Percentiles rank a stretch among this genome's conserved stretches.
Conservation (phyloP, 2,329 filamentous ascomycete genomes). For the Fusarium sterilihyphosum region DNA sequence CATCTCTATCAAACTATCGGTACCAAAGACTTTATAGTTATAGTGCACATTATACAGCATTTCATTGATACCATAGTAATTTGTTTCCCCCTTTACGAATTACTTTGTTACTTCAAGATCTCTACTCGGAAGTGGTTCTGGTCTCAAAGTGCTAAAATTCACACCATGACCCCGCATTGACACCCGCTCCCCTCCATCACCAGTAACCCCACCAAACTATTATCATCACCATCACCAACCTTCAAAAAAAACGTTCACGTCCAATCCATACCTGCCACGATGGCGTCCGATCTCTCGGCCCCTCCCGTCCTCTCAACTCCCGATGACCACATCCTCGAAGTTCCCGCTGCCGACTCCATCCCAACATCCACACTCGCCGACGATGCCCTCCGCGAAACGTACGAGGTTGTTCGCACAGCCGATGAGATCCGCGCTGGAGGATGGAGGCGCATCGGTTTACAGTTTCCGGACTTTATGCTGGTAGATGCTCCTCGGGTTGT, state of each 20-base stretch:
- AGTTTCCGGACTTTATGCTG: constrained; percentile 95
- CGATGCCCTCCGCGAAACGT: constrained; percentile 78
- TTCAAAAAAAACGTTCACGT: constrained; percentile 1
- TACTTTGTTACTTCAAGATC: not conserved
- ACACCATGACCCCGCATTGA: constrained; percentile 44
- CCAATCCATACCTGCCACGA: constrained; percentile 37
- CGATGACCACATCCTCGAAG: constrained; percentile 67
- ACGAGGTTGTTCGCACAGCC: constrained; percentile 86
- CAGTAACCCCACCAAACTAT: constrained; percentile 37
- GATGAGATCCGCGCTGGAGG: constrained; percentile 75
- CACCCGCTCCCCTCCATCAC: constrained; percentile 38
- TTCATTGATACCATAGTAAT: too few species aligned
- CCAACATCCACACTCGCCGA: constrained; percentile 57
- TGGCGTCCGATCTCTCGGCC: constrained; percentile 60
- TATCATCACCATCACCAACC: constrained; percentile 22
- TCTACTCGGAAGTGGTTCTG: not conserved
- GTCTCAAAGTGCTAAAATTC: not conserved
- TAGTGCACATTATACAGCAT: too few species aligned
- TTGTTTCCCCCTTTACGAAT: not conserved
- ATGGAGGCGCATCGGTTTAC: constrained; percentile 85
- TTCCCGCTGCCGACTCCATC: constrained; percentile 53
- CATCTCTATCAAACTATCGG: too few species aligned
- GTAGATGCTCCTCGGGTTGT: constrained; percentile 85
- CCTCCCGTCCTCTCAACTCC: constrained; percentile 72
- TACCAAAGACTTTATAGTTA: too few species aligned